Evolutionary conservation across 352 stramenopile genomes (phyloP), one percentile per base, ranked within the genome.

Genomic region (Elongisporangium undulatum): DNA sequence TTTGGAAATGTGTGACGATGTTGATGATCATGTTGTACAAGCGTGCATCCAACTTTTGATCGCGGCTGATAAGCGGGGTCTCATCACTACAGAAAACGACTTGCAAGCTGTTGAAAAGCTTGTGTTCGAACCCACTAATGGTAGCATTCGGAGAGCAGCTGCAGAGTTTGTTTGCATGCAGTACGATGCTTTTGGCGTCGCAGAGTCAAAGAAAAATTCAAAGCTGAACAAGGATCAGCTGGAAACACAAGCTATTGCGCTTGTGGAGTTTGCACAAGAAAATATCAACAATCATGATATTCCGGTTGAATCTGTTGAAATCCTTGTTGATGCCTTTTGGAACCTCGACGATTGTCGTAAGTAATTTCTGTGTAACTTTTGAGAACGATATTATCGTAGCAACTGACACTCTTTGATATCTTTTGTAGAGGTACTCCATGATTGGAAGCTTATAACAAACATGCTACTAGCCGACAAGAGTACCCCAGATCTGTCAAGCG

Each of bases 231-330:
- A 87, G 62, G 75, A 91, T 29, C 87, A 96, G 52, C 75, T 94
- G 6, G 90, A 89, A 50, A 94, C 82, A 29, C 87, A 96, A 71
- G 84, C 84, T 16, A 92, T 96, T 60, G 85, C 87, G 23, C 61
- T 96, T n/a, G 79, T 94, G n/a, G 85, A 96, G 63, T 96, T 96
- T 66, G 85, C 83, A 2, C 82, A 96, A 64, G 87, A 94, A 60
- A 95, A 93, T 50, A 83, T 91, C 26, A 68, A 74, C 16, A 88
- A 92, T 63, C 73, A 92, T 24, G 63, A 61, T 21, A 64, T 90
- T n/a, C 79, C 81, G 12, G 60, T 77, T 4, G 61, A 71, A 19
- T 79, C 83, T 20, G 76, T 94, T 9, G 79, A 89, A 51, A 90
- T 77, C 4, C 74, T 96, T 49, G 87, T 95, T 9, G 79, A 92